Evolutionary conservation across 495 filamentous ascomycete species (phyloP), one percentile per base, ranked within the genome.

Genomic region (Aspergillus indologenus): DNA sequence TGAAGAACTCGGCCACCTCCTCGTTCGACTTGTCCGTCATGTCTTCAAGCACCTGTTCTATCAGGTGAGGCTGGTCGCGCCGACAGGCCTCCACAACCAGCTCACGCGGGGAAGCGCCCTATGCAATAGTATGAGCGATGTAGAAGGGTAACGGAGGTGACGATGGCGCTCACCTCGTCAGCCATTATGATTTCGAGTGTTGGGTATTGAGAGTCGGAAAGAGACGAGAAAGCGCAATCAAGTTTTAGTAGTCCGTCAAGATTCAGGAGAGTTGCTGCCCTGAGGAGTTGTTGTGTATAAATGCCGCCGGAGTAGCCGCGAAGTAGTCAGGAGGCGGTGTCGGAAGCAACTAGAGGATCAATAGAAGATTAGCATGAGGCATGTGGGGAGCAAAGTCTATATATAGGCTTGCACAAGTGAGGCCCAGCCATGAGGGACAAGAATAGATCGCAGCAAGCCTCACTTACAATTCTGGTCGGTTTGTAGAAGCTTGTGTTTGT

Each of bases 31-130:
- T 76, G 23, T 67, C 70, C 24, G 71, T 60, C 63, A 78, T 71
- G 48, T 59, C 56, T 18, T 68, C 58, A 15, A 88, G 65, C 21
- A 87, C 78, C 60, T 85, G 81, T 61, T 80, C 68, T 56, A 99
- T 85, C 46, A 99, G 85, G 45, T 90, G 85, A 61, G 85, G 84
- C 73, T 98, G 96, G 79, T 98, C 90, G 58, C 94, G 86, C 34
- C 94, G 91, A 75, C 88, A 92, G 65, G 95, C 89, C 79, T 96
- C 94, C 72, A 99, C 85, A 57, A 98, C 83, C 63, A 88, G 84
- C 73, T 99, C 95, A 65, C 82, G 75, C 14, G 86, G 84, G 51
- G 90, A 89, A 58, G 95, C 94, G 71, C 94, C 94, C 90, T 97
- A 49, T 59, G 54, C 56, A 46, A 57, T 50, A 51, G 58, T 29